Conservation (phyloP, 108 stramenopile species). For the Nitzschia sp. region DNA sequence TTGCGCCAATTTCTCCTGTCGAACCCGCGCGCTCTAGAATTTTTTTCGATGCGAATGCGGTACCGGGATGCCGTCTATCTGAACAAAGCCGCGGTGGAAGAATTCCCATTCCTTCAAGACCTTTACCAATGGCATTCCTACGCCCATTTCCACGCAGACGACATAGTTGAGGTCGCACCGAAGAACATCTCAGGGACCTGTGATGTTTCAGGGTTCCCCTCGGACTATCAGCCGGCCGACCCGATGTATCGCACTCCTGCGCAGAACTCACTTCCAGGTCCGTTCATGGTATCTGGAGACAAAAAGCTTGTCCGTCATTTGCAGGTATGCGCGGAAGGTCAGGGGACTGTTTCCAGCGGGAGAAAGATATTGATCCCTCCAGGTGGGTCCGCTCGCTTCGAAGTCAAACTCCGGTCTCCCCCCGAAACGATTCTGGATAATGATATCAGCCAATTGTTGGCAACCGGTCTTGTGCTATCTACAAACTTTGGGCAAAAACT, state of each 20-base stretch:
- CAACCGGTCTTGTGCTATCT: conserved; percentile 66
- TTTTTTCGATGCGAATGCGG: conserved; percentile 29
- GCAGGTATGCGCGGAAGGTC: conserved; percentile 28
- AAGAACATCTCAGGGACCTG: background rate
- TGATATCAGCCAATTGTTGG: conserved; percentile 68
- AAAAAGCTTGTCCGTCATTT: conserved; percentile 30
- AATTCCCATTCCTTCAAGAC: conserved; percentile 21
- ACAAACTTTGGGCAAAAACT: conserved; percentile 68
- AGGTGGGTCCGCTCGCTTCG: conserved; percentile 66
- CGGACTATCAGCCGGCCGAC: conserved; percentile 16
- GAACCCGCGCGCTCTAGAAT: conserved; percentile 23
- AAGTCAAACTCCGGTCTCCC: conserved; percentile 58
- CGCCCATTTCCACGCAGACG: conserved; percentile 29
- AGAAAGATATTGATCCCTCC: conserved; percentile 62
- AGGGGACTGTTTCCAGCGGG: conserved; percentile 4
- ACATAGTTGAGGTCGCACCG: background rate
- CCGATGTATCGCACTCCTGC: background rate
- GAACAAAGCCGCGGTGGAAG: conserved; percentile 19
- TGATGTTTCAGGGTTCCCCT: conserved; percentile 3
- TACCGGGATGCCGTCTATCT: conserved; percentile 47
- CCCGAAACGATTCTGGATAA: conserved; percentile 33
- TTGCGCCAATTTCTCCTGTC: conserved; percentile 44
- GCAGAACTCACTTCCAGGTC: conserved; percentile 11
- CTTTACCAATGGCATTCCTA: conserved; percentile 33
- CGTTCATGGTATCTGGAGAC: conserved; percentile 63